Evolutionary conservation across 2,329 filamentous ascomycete genomes (phyloP).

Genomic region (Xylaria sp.): DNA sequence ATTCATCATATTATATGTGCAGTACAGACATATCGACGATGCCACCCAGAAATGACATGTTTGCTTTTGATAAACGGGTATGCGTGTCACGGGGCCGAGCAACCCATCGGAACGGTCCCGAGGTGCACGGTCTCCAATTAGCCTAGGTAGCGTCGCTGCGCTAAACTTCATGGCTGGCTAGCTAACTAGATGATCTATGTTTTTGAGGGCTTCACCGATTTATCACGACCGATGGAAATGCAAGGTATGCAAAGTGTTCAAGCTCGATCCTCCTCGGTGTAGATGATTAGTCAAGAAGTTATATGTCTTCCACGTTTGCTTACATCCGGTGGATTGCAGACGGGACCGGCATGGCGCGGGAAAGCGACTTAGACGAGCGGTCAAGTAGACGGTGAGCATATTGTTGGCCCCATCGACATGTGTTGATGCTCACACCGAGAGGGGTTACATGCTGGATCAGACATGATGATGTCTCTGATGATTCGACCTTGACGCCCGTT

Average conservation of each 20-base stretch:
- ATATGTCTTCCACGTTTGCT: neutral
- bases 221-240: neutral
- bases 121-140: neutral
- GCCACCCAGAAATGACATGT: neutral
- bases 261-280: neutral
- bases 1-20: neutral
- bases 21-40: neutral
- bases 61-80: neutral
- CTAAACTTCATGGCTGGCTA: neutral
- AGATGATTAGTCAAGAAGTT: neutral
- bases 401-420: neutral
- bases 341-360: neutral
- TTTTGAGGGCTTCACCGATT: neutral
- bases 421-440: slow-evolving; percentile 5
- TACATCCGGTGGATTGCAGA: neutral
- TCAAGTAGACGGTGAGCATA: neutral
- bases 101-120: neutral
- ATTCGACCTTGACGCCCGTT: neutral
- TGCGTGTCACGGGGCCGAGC: neutral
- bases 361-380: neutral
- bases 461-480: neutral
- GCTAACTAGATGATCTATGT: neutral
- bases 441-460: neutral
- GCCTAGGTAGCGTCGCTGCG: neutral
- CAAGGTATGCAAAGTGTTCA: neutral